Evolutionary conservation across 1,139 yeast genomes (phyloP), one percentile per base, ranked within the genome.

Genomic region (Pichia sp.): DNA sequence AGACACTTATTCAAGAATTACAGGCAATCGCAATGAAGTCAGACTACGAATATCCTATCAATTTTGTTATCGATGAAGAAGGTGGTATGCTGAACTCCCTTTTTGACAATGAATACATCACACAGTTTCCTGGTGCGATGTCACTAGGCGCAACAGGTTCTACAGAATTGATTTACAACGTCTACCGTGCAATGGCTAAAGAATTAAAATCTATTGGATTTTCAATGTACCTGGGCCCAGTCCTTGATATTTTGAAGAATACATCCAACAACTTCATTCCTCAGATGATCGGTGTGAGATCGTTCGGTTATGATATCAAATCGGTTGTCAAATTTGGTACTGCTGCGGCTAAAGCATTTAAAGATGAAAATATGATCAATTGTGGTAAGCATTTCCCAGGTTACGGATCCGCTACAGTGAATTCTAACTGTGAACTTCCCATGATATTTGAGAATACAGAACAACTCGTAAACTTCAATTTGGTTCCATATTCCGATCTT

Each of bases 351-450:
- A 70, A 67, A 48, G 88, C 87, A 0, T 70, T 79, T 42, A 69
- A 71, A 48, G 79, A 72, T 43, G 85, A 83, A 4, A 84, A 85
- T 1, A 60, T 81, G 20, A 65, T 77, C 31, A 73, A 81, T 3
- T 77, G 82, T 52, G 86, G 85, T 0, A 82, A 82, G 58, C 87
- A 82, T 62, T 82, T 82, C 57, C 87, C 87, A 0, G 88, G 88
- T 1, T 80, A 79, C 46, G 87, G 87, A 4, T 77, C 77, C 53
- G 85, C 85, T 0, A 71, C 76, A 20, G 83, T 82, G 3, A 85
- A 81, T 57, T 73, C 81, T 1, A 66, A 80, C 28, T 63, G 80
- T 40, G 86, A 82, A 44, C 63, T 81, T 37, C 86, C 86, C 3
- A 77, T 80, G 73, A 76, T 81, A 56, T 72, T 79, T 3, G 87